Conservation (phyloP, 768 basidiomycete species). For the Boletus speciosus region DNA sequence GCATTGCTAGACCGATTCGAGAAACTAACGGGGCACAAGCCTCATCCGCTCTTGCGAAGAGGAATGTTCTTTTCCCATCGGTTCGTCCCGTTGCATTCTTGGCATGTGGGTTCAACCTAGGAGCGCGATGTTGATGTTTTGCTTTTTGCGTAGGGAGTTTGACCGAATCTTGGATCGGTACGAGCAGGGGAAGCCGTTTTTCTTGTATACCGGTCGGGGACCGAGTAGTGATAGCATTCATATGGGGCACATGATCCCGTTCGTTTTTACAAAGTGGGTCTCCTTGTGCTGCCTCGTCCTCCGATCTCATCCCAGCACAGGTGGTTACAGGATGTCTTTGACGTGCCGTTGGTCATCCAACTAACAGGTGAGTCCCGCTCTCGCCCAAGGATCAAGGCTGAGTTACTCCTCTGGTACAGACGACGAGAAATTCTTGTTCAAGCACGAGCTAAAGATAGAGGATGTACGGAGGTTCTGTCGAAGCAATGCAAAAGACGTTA, state of each 20-base stretch:
- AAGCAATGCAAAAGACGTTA: constrained; percentile 92
- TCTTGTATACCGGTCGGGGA: constrained; percentile 95
- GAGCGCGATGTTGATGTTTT: constrained; percentile 1
- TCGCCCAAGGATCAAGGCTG: not conserved
- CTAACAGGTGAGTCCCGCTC: constrained; percentile 65
- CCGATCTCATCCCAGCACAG: constrained; percentile 37
- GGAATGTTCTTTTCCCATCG: constrained; percentile 99
- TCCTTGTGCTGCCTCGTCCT: not conserved
- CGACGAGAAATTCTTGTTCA: constrained; percentile 99
- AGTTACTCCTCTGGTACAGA: constrained; percentile 44
- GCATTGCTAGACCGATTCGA: constrained; percentile 87
- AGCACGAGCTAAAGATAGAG: constrained; percentile 88
- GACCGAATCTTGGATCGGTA: constrained; percentile 92
- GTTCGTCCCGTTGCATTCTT: constrained; percentile 40
- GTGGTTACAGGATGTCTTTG: constrained; percentile 96
- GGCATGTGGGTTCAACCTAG: not conserved
- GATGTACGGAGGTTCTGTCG: constrained; percentile 79
- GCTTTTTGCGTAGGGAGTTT: constrained; percentile 62
- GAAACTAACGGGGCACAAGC: constrained; percentile 79
- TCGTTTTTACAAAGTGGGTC: constrained; percentile 91
- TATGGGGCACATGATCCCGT: constrained; percentile 95
- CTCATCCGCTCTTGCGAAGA: constrained; percentile 84
- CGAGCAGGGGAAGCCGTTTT: constrained; percentile 96
- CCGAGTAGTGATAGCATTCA: constrained; percentile 98
- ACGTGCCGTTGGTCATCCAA: constrained; percentile 92